These are phyloP conservation scores for Poa annua DNA, from an alignment of 176 grass and related monocot species.

Conservation along the genomic window DNA sequence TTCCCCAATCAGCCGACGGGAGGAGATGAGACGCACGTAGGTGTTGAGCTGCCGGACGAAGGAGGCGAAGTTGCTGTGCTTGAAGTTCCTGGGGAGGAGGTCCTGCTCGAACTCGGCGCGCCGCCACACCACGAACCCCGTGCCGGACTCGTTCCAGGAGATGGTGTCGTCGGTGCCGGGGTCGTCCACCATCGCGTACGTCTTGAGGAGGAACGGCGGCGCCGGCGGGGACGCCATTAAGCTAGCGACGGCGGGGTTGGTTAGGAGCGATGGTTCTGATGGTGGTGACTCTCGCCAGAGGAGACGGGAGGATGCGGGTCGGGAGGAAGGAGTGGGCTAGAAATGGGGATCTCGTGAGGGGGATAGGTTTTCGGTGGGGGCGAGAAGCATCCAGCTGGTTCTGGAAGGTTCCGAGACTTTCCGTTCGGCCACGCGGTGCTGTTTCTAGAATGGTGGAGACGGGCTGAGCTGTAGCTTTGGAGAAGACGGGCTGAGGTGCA, in stretches of 20 bases:
- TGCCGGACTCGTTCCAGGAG: constrained; percentile 73
- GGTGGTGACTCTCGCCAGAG: not conserved
- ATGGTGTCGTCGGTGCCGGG: constrained; percentile 54
- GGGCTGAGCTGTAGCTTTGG: constrained; percentile 11
- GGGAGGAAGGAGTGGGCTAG: constrained; percentile 16
- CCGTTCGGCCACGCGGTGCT: constrained; percentile 23
- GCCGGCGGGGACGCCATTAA: constrained; percentile 52
- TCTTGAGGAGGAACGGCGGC: constrained; percentile 78
- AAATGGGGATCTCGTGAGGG: constrained; percentile 29
- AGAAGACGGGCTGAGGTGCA: not conserved
- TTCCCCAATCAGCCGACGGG: not conserved
- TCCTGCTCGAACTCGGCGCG: constrained; percentile 70
- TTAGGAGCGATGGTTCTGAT: not conserved
- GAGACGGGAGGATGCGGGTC: not conserved
- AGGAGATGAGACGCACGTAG: constrained; percentile 53
- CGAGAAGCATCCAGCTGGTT: constrained; percentile 62
- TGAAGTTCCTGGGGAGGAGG: constrained; percentile 78
- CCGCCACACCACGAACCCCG: constrained; percentile 65
- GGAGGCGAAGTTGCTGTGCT: constrained; percentile 94
- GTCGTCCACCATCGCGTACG: constrained; percentile 70
- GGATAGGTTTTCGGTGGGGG: constrained; percentile 25
- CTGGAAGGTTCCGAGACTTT: constrained; percentile 52
- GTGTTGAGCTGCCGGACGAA: constrained; percentile 94
- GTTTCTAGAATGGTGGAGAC: constrained; percentile 46
- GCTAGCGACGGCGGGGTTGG: not conserved